Evolutionary conservation across 176 grass and related monocot genomes (phyloP).

Genomic region (Poa pratensis): DNA sequence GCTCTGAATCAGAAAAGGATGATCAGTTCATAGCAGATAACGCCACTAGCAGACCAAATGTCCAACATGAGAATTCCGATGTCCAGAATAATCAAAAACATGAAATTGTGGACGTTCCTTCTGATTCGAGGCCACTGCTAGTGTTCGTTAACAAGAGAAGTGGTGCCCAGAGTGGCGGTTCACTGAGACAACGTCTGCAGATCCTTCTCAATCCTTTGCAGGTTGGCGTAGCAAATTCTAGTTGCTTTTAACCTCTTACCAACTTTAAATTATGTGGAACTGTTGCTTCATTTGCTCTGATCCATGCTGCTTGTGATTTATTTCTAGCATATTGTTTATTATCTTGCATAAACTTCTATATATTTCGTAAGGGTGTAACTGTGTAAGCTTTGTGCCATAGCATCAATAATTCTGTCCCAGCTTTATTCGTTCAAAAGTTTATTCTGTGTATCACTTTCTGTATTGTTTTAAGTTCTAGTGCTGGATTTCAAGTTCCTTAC

Average conservation of each 20-base stretch:
- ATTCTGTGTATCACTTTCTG: background rate
- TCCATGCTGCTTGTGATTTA: constrained; percentile 4
- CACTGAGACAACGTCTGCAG: constrained; percentile 70
- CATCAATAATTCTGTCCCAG: background rate
- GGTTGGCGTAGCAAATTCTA: constrained; percentile 47
- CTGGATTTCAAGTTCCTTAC: background rate
- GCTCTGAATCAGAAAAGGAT: constrained; percentile 45
- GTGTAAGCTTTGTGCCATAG: background rate
- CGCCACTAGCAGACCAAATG: constrained; percentile 33
- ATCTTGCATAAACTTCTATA: constrained; percentile 1
- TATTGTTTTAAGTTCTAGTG: constrained; percentile 9
- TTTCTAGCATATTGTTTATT: constrained; percentile 20
- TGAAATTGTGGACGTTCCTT: constrained; percentile 63
- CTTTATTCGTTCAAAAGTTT: background rate
- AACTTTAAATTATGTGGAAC: constrained; percentile 25
- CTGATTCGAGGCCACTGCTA: constrained; percentile 77
- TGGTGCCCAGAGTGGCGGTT: constrained; percentile 73
- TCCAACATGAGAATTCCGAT: constrained; percentile 43
- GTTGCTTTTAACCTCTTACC: constrained; percentile 11
- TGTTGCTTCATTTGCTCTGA: constrained; percentile 32
- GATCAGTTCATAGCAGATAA: constrained; percentile 34
- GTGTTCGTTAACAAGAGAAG: constrained; percentile 97
- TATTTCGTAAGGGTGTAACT: background rate
- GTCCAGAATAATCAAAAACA: constrained; percentile 64
- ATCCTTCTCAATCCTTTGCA: constrained; percentile 92